Evolutionary conservation across 2,329 filamentous ascomycete genomes (phyloP), one percentile per base, ranked within the genome.

Genomic region (Microdochium bolleyi): DNA sequence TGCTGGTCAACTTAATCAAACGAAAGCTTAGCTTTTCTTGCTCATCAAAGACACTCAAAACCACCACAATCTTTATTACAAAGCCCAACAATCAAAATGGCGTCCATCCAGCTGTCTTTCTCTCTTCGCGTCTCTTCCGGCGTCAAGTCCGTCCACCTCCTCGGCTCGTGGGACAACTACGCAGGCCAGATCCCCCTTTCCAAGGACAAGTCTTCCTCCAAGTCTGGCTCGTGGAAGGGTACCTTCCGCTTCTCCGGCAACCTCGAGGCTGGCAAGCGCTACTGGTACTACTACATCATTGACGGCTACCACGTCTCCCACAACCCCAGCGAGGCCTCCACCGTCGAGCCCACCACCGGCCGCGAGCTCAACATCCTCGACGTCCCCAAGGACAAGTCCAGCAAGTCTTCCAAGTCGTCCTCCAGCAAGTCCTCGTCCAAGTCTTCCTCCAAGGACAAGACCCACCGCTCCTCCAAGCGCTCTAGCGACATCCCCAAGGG

Each of bases 221-320:
- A 96, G 79, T 84, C 87, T 53, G 91, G 91, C 68, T 88, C 88
- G 62, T 97, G 92, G 91, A 89, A 92, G 71, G 94, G 92, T 67
- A 95, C 90, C 66, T 96, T 99, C 80, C 87, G 90, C 76, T 96
- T 99, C 77, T 88, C 94, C 75, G 87, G 87, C 57, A 92, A 89
- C 55, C 82, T 97, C 64, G 85, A 92, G 78, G 79, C 89, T 64
- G 91, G 92, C 70, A 85, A 89, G 70, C 87, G 92, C 69, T 97
- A 97, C 84, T 99, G 94, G 94, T 99, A 97, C 85, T 99, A 99
- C 84, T 99, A 96, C 82, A 96, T 97, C 84, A 94, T 97, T 72
- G 94, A 99, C 72, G 94, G 94, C 63, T 96, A 96, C 84, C 92
- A 96, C 73, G 87, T 95, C 70, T 92, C 92, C 57, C 92, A 97